Evolutionary conservation across 805 yeast species (phyloP).

Genomic region (Yamadazyma phyllophila): DNA sequence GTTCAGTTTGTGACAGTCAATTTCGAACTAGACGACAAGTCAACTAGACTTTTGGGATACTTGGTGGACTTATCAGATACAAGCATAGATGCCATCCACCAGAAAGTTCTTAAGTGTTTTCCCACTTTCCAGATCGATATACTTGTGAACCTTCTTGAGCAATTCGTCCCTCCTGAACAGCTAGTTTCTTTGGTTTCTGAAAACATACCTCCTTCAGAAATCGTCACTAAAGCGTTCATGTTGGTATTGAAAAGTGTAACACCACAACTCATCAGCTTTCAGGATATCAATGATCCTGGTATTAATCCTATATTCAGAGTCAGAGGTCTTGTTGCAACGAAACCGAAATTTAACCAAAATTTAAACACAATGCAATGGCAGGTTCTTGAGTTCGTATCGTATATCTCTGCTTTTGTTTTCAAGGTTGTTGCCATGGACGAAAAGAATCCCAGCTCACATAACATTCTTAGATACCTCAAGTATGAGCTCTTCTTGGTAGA

Average conservation of each 20-base stretch:
- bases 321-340: neutral
- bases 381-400: constrained; percentile 11
- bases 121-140: constrained; percentile 15
- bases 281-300: neutral
- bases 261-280: neutral
- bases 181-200: no score
- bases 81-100: neutral
- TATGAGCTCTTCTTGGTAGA: constrained; percentile 12
- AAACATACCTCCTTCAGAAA: neutral
- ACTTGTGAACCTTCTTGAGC: constrained; percentile 2
- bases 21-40: constrained; percentile 17
- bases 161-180: neutral
- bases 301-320: neutral
- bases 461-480: constrained; percentile 9
- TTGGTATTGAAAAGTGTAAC: neutral
- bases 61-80: constrained; percentile 11
- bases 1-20: constrained; percentile 22
- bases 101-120: constrained; percentile 17
- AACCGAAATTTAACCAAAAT: neutral
- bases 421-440: constrained; percentile 7
- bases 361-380: constrained; percentile 13
- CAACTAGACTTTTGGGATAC: constrained; percentile 17
- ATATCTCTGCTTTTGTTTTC: constrained; percentile 7
- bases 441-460: constrained; percentile 5
- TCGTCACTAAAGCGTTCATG: neutral